Evolutionary conservation across 805 yeast genomes (phyloP), one percentile per base, ranked within the genome.

Genomic region (Saturnispora zaruensis): DNA sequence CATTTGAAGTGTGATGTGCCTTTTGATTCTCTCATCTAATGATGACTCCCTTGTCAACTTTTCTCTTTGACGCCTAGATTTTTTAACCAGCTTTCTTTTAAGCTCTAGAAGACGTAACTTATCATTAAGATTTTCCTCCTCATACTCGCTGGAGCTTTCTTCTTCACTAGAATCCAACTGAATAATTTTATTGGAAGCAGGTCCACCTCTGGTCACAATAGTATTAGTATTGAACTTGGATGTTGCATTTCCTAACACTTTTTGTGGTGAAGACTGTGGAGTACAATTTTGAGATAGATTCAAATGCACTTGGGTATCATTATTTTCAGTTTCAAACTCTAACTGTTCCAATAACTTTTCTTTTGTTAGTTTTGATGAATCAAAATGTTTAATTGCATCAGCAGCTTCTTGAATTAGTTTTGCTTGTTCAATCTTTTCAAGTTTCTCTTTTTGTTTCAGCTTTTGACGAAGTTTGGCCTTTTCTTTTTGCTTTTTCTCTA

Each of bases 301-400:
- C 5, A 11, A 6, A n/a, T 38, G 37, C n/a, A 3, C 21, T 16
- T 6, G 40, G 18, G 16, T 25, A 16, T 45, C 23, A 21, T 38
- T 46, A 1, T 41, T 34, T 16, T 43, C 41, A 7, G 18, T 9
- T 4, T 43, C 32, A n/a, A 53, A 43, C 7, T 48, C 32, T 20
- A 53, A 43, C 7, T 48, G 28, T 8, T 43, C 28, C 8, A 53
- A 48, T 16, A 53, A 24, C 26, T 49, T 47, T 30, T 32, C 38
- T 28, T 53, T 53, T 5, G 56, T 44, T 20, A 63, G 50, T 16
- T 55, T 56, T 4, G 53, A 40, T 9, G 60, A 59, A 23, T 52
- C 53, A 26, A 63, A 20, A 5, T 36, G 20, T 21, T 45, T 33
- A 6, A 64, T 40, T 56, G 59, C 26, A 54, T 53, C 33, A 26